phyloP scores from a whole-genome alignment of 257 asterid species.

The Thymus mandschuricus region DNA sequence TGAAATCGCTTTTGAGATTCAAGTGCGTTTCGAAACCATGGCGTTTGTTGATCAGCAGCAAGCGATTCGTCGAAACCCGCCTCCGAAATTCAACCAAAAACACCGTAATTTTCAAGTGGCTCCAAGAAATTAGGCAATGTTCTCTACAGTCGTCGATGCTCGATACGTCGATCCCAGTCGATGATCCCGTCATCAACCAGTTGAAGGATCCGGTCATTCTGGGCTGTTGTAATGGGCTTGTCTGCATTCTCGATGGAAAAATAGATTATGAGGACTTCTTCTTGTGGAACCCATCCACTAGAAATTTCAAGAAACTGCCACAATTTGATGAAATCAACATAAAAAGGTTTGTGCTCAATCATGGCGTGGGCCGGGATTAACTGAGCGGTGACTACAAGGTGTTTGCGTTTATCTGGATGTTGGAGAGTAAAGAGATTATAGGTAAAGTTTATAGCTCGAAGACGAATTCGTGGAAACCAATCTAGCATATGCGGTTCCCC shows the following conservation, averaged over 20 bases:
- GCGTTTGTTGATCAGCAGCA: conserved; percentile 39
- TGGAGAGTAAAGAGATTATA: conserved; percentile 16
- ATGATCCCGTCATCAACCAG: conserved; percentile 15
- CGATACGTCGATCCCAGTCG: conserved; percentile 10
- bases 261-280: background rate
- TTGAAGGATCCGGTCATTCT: background rate
- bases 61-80: conserved; percentile 37
- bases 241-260: conserved; percentile 34
- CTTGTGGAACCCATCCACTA: conserved; percentile 49
- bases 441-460: conserved; percentile 44
- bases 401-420: conserved; percentile 30
- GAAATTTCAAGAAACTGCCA: conserved; percentile 39
- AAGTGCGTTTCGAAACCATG: conserved; percentile 56
- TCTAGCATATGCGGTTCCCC: background rate
- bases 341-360: background rate
- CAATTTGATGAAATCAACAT: no score
- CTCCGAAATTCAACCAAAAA: conserved; percentile 17
- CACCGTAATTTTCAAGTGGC: background rate
- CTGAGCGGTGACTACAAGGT: conserved; percentile 47
- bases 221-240: conserved; percentile 52
- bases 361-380: conserved; percentile 50
- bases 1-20: conserved; percentile 46
- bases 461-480: conserved; percentile 43
- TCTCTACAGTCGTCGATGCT: no score
- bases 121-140: conserved; percentile 24